A percentile compares a stretch with the other conserved stretches of the same genome.
Conservation (phyloP, 768 basidiomycete genomes). For the Hygrocybe coccinea region DNA sequence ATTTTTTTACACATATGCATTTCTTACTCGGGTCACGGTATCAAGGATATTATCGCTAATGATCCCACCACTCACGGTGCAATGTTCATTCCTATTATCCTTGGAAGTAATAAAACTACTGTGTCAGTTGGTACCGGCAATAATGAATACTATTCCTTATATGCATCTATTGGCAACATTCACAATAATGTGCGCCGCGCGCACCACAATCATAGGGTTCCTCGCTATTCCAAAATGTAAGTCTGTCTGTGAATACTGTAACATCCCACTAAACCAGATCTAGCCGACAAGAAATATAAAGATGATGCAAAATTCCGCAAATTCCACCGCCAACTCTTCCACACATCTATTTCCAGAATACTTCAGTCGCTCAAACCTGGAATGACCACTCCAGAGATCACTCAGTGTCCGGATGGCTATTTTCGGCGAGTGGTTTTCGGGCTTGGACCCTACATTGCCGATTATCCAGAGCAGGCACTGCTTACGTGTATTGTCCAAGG, state of each 20-base stretch:
- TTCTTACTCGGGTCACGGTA: not conserved
- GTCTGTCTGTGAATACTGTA: not conserved
- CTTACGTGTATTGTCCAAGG: conserved; percentile 30
- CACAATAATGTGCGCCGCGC: conserved; percentile 26
- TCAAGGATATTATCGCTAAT: conserved; percentile 25
- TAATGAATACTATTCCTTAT: conserved; percentile 35
- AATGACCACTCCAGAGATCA: conserved; percentile 25
- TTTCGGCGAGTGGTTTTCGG: conserved; percentile 26
- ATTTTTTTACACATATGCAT: not conserved
- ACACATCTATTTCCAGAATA: conserved; percentile 23
- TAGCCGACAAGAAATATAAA: conserved; percentile 2
- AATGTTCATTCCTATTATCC: conserved; percentile 30
- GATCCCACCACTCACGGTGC: conserved; percentile 24
- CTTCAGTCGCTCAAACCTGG: conserved; percentile 16
- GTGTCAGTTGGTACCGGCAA: conserved; percentile 39
- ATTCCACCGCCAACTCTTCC: conserved; percentile 30
- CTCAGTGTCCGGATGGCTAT: conserved; percentile 26
- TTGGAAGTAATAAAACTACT: conserved; percentile 40
- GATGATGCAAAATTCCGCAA: conserved; percentile 18
- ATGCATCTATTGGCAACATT: conserved; percentile 28
- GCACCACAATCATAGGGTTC: conserved; percentile 31
- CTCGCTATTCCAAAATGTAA: conserved; percentile 35
- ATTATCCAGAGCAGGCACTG: conserved; percentile 36
- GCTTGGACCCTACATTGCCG: conserved; percentile 35
- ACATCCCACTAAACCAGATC: not conserved